Evolutionary conservation across 768 basidiomycete species (phyloP), one percentile per base, ranked within the genome.

Genomic region (Kwoniella sp.): DNA sequence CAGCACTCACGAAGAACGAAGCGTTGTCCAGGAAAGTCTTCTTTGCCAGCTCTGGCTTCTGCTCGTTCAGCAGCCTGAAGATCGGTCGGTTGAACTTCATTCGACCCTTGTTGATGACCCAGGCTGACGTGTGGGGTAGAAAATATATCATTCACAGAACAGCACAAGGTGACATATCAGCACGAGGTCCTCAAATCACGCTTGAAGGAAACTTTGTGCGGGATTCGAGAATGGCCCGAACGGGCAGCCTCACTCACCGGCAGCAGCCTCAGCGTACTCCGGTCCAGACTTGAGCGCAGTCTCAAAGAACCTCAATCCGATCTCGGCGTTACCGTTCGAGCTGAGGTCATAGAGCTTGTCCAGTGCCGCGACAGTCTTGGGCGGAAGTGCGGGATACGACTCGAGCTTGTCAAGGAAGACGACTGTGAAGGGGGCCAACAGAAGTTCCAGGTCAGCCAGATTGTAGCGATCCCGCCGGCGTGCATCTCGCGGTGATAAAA

Each of bases 361-460:
- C 58, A 94, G 87, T 70, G 86, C 85, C 4, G 79, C 73, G 45
- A 91, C 71, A 71, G 90, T 86, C 0, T 83, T 59, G 1, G 83
- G 76, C 0, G 92, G 90, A 20, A 93, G 84, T 0, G 89, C 78
- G 0, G 81, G 55, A 73, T 85, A 86, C n/a, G 86, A 81, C 67
- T 89, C 86, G 4, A 95, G 84, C 50, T 86, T 86, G 78, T 93
- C 89, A 51, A 95, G 86, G 84, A 95, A 93, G 58, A 88, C 91
- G 65, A 90, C 90, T 90, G 73, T 20, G 37, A 57, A 17, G 17
- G 37, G 65, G 41, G n/a, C n/a, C 15, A 58, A 29, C 48, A 50
- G 48, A 52, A 26, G 17, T 45, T n/a, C 11, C 12, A 11, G 41
- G n/a, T 11, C 41, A 45, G 26, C 53, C 12, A 13, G 13, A 13